Base-by-base conservation (phyloP, 192 early-diverging fungal species). In the Podila horticola region DNA sequence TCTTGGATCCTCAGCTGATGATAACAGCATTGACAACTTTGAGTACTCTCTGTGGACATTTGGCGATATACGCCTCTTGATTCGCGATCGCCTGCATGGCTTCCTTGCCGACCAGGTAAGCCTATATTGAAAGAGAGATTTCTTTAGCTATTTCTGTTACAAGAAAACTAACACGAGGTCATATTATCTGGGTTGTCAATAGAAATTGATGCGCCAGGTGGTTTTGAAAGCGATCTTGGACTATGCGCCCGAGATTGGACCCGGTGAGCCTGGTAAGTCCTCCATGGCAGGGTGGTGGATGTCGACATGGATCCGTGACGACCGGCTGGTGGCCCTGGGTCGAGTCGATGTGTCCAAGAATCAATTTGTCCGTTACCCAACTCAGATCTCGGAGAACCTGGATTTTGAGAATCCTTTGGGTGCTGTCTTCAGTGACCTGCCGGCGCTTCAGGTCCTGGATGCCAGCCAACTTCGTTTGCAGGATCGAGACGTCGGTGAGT, bases 1-100 rank as follows among this genome's bases (percentile, higher is more conserved):
- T 4, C 52, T 67, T n/a, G 66, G 52, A 17, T 22, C 24, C 22
- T n/a, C 29, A n/a, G 29, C 30, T 3, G 62, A 58, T 0, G 59
- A 66, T 4, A 30, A 31, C 10, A 52, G 61, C 29, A 60, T 34
- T 24, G 66, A 73, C 20, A 67, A 67, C 19, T 64, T 81, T 36
- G 77, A 81, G 19, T 81, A 81, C 26, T 63, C 77, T 2, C 71
- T 81, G 13, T 81, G 77, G 77, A 73, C 71, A 3, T 81, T 81
- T 60, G 77, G 77, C 0, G 71, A 72, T 15, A 64, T 64, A 1
- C 66, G 66, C 9, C 62, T 81, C 51, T 33, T 81, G 51, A 69
- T 81, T 50, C 77, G 77, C 7, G 69, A 57, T 29, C 77, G 77
- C 5, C 24, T 73, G 13, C 77, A 81, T 48, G 77, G 77, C 28